Evolutionary conservation across 129 eudicot species (phyloP).

Genomic region (Kitagawia praeruptora): DNA sequence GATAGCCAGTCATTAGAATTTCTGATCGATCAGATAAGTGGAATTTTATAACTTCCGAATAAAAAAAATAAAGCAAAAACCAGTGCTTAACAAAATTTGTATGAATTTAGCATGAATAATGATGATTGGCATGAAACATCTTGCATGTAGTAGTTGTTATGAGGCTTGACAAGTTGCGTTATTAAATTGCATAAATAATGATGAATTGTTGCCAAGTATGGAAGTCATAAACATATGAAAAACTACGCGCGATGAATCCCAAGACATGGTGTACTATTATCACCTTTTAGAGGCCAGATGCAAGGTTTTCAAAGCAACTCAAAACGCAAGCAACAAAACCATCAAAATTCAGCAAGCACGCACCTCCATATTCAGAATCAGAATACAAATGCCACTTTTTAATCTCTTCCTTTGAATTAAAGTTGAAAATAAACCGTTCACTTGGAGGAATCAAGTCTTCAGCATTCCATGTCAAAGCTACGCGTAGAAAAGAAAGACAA

Average conservation of each 20-base stretch:
- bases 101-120: not conserved
- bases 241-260: not conserved
- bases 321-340: slow-evolving; percentile 6
- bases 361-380: slow-evolving; percentile 96
- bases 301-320: not conserved
- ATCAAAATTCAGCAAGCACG: not conserved
- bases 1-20: not conserved
- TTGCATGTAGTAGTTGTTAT: too few species aligned
- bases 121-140: too few species aligned
- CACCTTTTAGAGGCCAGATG: not conserved
- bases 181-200: too few species aligned
- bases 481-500: slow-evolving; percentile 15
- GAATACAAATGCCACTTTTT: slow-evolving; percentile 92
- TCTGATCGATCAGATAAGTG: not conserved
- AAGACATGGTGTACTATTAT: not conserved
- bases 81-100: not conserved
- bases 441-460: slow-evolving; percentile 84
- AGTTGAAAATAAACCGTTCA: slow-evolving; percentile 60
- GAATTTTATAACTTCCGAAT: not conserved
- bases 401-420: slow-evolving; percentile 72
- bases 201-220: not conserved
- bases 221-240: not conserved
- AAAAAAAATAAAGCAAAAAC: not conserved
- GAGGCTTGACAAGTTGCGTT: too few species aligned
- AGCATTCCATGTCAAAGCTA: slow-evolving; percentile 77